phyloP scores from a whole-genome alignment of 306 rosid species.

The Citrullus mucosospermus region DNA sequence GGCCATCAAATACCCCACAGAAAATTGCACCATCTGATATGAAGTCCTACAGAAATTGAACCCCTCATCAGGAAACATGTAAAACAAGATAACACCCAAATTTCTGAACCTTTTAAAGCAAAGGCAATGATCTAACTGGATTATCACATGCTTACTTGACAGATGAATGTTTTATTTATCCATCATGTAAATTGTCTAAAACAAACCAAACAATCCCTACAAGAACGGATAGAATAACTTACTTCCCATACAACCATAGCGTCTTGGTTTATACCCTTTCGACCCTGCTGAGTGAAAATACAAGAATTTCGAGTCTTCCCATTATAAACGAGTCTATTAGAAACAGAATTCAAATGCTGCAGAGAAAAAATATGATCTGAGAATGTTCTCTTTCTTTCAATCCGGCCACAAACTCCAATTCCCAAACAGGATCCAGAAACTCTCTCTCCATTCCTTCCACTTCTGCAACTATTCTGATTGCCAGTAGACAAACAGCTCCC shows the following conservation, averaged over 20 bases:
- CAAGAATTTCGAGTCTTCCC: slow-evolving; percentile 82
- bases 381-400: slow-evolving; percentile 63
- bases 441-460: slow-evolving; percentile 59
- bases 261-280: slow-evolving; percentile 91
- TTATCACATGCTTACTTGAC: not conserved
- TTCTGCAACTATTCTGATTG: slow-evolving; percentile 41
- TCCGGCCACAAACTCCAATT: slow-evolving; percentile 13
- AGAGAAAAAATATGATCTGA: slow-evolving; percentile 52
- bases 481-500: slow-evolving; percentile 82
- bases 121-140: not conserved
- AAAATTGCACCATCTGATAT: slow-evolving; percentile 64
- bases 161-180: not conserved
- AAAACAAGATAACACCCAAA: not conserved
- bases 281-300: slow-evolving; percentile 89
- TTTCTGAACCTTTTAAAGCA: not conserved
- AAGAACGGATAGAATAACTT: not conserved
- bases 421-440: slow-evolving; percentile 39
- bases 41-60: slow-evolving; percentile 48
- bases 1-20: slow-evolving; percentile 94
- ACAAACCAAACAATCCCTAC: not conserved
- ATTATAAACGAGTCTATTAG: slow-evolving; percentile 56
- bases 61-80: not conserved
- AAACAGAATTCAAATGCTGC: slow-evolving; percentile 48
- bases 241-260: slow-evolving; percentile 96
- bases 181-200: not conserved